A percentile compares a stretch with the other conserved stretches of the same genome.
phyloP scores from a whole-genome alignment of 164 flowering plant species.

The Piper longum region DNA sequence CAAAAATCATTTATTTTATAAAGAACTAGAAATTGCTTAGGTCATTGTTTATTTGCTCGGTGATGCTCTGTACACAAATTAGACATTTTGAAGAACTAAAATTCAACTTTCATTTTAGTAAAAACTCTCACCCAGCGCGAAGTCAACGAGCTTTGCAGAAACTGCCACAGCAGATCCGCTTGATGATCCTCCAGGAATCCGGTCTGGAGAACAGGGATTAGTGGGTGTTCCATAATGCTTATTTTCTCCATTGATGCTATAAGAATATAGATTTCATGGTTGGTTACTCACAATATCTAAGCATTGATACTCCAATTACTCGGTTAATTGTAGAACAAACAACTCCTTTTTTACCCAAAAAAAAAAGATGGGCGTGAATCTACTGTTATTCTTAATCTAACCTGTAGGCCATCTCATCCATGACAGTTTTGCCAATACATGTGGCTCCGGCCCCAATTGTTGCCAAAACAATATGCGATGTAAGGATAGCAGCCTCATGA shows the following conservation, averaged over 20 bases:
- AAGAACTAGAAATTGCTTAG: neutral
- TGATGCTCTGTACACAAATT: neutral
- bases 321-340: neutral
- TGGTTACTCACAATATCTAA: neutral
- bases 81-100: too few species aligned
- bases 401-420: conserved; percentile 99
- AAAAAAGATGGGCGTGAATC: too few species aligned
- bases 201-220: conserved; percentile 68
- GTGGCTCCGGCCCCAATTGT: conserved; percentile 61
- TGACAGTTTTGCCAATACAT: conserved; percentile 75
- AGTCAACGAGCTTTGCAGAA: conserved; percentile 70
- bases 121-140: conserved; percentile 47
- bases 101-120: neutral
- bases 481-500: conserved; percentile 47
- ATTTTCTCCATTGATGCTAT: conserved; percentile 88
- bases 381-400: conserved; percentile 8
- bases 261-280: neutral
- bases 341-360: too few species aligned
- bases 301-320: neutral
- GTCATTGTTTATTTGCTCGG: neutral
- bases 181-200: conserved; percentile 93
- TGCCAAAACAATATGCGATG: conserved; percentile 63
- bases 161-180: conserved; percentile 97
- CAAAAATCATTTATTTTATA: neutral
- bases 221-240: conserved; percentile 79